Evolutionary conservation across 2,329 filamentous ascomycete genomes (phyloP).

Genomic region (Aureobasidium lini): DNA sequence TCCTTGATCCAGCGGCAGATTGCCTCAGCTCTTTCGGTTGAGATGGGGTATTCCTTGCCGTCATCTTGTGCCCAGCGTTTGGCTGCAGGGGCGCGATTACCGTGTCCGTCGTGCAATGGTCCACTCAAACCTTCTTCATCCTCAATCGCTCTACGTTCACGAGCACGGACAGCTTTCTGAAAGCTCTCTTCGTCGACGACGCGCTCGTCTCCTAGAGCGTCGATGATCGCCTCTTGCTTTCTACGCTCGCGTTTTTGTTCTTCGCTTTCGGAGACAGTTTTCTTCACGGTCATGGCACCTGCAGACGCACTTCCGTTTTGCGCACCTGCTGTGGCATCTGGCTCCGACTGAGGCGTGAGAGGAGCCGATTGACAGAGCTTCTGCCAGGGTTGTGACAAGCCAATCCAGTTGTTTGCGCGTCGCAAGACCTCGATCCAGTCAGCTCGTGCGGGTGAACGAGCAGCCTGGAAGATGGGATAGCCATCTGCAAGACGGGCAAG

Average conservation of each 20-base stretch:
- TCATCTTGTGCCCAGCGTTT: conserved; percentile 5
- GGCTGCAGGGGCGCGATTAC: neutral
- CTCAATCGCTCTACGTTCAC: conserved; percentile 49
- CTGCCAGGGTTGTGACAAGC: conserved; percentile 60
- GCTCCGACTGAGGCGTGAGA: conserved; percentile 30
- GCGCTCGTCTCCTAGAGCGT: conserved; percentile 59
- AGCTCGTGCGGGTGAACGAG: conserved; percentile 61
- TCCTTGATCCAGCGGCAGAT: conserved; percentile 62
- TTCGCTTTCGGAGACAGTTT: conserved; percentile 33
- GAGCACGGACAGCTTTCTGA: conserved; percentile 53
- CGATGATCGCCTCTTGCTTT: conserved; percentile 58
- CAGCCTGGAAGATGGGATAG: conserved; percentile 71
- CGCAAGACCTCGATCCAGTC: conserved; percentile 76
- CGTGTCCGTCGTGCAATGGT: conserved; percentile 24
- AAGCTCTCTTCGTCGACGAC: conserved; percentile 61
- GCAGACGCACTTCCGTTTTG: conserved; percentile 15
- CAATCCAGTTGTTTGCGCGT: conserved; percentile 61
- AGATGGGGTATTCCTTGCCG: conserved; percentile 58
- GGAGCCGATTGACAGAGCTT: conserved; percentile 52
- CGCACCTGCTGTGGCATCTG: conserved; percentile 9
- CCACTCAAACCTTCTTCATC: conserved; percentile 43
- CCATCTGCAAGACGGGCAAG: conserved; percentile 67
- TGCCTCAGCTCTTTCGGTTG: conserved; percentile 60
- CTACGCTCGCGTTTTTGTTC: conserved; percentile 52
- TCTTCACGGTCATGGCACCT: conserved; percentile 10